Percentiles rank a stretch among this genome's conserved stretches.
phyloP scores from a whole-genome alignment of 306 rosid species.

The Sicyos baderoa region DNA sequence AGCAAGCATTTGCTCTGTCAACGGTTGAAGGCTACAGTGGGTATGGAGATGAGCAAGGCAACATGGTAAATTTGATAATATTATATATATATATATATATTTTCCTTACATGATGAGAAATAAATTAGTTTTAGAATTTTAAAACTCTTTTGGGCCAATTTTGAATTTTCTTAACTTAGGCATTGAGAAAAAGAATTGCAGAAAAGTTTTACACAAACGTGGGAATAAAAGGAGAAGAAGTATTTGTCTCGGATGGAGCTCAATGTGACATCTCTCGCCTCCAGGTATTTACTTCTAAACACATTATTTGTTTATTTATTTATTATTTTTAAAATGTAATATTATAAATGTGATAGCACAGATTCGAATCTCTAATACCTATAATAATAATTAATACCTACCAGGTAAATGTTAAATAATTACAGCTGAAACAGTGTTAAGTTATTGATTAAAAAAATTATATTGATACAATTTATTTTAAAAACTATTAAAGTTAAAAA shows the following conservation, averaged over 20 bases:
- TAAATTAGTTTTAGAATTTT: background rate
- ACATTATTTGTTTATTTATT: background rate
- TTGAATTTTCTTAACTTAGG: slow-evolving; percentile 28
- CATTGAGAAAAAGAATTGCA: slow-evolving; percentile 40
- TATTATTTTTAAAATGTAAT: no score
- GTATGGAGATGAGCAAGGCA: slow-evolving; percentile 68
- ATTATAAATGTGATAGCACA: no score
- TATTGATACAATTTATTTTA: no score
- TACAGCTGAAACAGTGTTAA: no score
- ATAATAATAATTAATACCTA: no score
- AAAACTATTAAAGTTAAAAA: background rate
- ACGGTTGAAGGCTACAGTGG: slow-evolving; percentile 52
- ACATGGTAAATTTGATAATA: slow-evolving; percentile 31
- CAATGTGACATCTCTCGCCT: slow-evolving; percentile 61
- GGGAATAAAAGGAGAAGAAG: slow-evolving; percentile 35
- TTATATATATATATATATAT: no score
- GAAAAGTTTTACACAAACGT: slow-evolving; percentile 34
- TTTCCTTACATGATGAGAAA: background rate
- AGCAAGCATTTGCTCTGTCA: slow-evolving; percentile 44
- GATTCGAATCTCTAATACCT: no score
- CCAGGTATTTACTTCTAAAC: slow-evolving; percentile 27
- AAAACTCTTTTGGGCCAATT: background rate
- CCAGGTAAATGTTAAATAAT: no score
- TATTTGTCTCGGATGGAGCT: slow-evolving; percentile 63
- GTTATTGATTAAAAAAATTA: no score